Evolutionary conservation across 768 basidiomycete species (phyloP), one percentile per base, ranked within the genome.

Genomic region (Phylloporus scabripes): DNA sequence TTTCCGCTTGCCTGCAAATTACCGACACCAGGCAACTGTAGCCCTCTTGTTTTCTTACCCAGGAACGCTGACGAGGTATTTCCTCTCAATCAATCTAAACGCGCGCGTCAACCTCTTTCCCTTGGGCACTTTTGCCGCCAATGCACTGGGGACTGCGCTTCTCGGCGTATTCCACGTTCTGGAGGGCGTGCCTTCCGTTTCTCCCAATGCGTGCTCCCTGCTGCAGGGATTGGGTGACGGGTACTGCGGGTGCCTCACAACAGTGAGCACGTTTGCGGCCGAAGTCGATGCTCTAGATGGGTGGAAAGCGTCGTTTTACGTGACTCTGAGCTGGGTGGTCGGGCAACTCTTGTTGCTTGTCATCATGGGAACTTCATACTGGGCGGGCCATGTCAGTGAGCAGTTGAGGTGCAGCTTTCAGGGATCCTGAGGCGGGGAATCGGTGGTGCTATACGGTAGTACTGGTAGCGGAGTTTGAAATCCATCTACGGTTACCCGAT

Each of bases 161-260:
- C 74, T 96, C 20, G 86, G 84, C 17, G 71, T 75, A 20, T 82
- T 87, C 57, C 83, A 80, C 57, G 81, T 87, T 44, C 65, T 92
- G 37, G 87, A 92, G 63, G 78, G 80, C 49, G 7, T 66, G 9
- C 46, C 58, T 31, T 70, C 64, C 29, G 52, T 67, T 20, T 78
- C 83, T 1, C 62, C 67, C 18, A 69, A 74, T 50, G 74, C 78
- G 29, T 96, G 94, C 61, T 74, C 78, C 21, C 72, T 91, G 17
- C 66, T 97, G 36, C 85, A 89, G 61, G 94, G 92, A 1, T 69
- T 98, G 32, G 73, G 75, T 20, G 92, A 97, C 63, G 96, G 96
- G 7, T 97, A 92, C 62, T 97, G 94, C 63, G 96, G 93, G 10
- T 93, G 92, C 70, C 73, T 98, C 57, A 94, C 87, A 1, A 99